Evolutionary conservation across 768 basidiomycete genomes (phyloP).

Genomic region (Lentinula guzmanii): DNA sequence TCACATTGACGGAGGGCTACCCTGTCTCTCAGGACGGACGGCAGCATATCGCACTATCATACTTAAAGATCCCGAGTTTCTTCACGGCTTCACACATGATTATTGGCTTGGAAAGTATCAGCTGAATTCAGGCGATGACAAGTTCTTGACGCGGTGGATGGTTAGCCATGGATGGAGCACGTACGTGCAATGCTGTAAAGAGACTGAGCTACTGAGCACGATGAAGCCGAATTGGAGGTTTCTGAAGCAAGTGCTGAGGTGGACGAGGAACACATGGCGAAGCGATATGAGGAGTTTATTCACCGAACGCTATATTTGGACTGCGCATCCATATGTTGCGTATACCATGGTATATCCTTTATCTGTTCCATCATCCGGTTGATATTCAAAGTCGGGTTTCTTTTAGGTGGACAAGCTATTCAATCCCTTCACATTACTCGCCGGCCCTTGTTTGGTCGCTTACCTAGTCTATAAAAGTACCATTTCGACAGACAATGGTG

Average conservation of each 20-base stretch:
- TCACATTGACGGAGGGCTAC: constrained; percentile 89
- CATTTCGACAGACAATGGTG: constrained; percentile 56
- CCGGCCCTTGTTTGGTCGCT: constrained; percentile 75
- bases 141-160: constrained; percentile 96
- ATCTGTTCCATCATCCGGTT: constrained; percentile 16
- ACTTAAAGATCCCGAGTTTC: constrained; percentile 89
- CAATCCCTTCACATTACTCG: constrained; percentile 82
- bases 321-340: constrained; percentile 83
- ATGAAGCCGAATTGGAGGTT: constrained; percentile 98
- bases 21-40: constrained; percentile 88
- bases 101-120: constrained; percentile 94
- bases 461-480: constrained; percentile 78
- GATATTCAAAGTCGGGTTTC: constrained; percentile 5
- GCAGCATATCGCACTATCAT: constrained; percentile 93
- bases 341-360: constrained; percentile 81
- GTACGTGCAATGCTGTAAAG: constrained; percentile 84
- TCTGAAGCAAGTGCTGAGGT: constrained; percentile 87
- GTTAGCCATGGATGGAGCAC: constrained; percentile 93
- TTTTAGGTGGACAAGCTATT: constrained; percentile 74
- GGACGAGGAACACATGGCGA: constrained; percentile 94
- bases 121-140: constrained; percentile 90
- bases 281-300: constrained; percentile 85
- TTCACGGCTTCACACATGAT: constrained; percentile 91
- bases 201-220: constrained; percentile 81
- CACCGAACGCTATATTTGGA: constrained; percentile 86